phyloP scores from a whole-genome alignment of 768 basidiomycete species.

The Tephrocybe sp. region DNA sequence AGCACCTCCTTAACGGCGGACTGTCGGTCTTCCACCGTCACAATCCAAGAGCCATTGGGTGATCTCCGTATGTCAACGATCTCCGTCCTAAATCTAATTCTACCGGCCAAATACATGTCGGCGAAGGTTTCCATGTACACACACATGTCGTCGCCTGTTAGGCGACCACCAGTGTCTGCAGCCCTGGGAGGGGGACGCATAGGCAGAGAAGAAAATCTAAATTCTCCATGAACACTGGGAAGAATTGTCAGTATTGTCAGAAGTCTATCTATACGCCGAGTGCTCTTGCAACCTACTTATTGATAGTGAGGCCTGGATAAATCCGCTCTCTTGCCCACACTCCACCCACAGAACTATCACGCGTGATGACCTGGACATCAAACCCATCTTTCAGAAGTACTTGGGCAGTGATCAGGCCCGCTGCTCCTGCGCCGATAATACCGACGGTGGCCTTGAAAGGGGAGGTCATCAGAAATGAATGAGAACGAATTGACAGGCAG shows the following conservation, averaged over 20 bases:
- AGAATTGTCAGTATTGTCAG: not conserved
- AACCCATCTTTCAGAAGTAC: slow-evolving; percentile 49
- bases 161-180: slow-evolving; percentile 39
- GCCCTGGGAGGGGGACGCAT: slow-evolving; percentile 48
- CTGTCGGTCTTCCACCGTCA: slow-evolving; percentile 36
- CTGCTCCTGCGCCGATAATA: slow-evolving; percentile 14
- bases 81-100: slow-evolving; percentile 43
- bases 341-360: slow-evolving; percentile 56
- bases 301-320: slow-evolving; percentile 56
- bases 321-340: slow-evolving; percentile 58
- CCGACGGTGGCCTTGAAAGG: slow-evolving; percentile 1
- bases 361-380: slow-evolving; percentile 53
- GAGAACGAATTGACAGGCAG: no score
- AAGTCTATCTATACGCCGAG: not conserved
- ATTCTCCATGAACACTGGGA: slow-evolving; percentile 63
- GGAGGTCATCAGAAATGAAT: not conserved
- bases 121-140: slow-evolving; percentile 59
- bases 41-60: slow-evolving; percentile 38
- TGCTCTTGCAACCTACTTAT: slow-evolving; percentile 46
- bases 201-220: slow-evolving; percentile 51
- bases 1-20: slow-evolving; percentile 26
- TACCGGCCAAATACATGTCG: slow-evolving; percentile 39
- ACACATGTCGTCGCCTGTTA: slow-evolving; percentile 54
- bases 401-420: slow-evolving; percentile 16
- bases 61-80: slow-evolving; percentile 45